These are phyloP conservation scores for Blastobotrys capitulatus DNA, from an alignment of 1,139 yeast genomes.

Conservation along the genomic window DNA sequence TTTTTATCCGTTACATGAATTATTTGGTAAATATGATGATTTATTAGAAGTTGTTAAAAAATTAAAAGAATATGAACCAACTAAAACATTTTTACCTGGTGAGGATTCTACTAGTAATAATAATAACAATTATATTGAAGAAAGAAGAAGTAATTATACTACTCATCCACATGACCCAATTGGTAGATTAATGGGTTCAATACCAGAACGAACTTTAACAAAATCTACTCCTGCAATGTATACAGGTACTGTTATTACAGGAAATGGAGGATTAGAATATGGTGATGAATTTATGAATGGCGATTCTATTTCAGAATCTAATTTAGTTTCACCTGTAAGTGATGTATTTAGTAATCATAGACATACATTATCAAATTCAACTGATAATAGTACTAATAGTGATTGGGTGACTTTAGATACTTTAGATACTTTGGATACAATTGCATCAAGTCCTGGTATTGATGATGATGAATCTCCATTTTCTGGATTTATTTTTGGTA, in stretches of 20 bases:
- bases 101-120: background rate
- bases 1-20: constrained; percentile 20
- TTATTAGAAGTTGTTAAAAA: constrained; percentile 20
- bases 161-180: background rate
- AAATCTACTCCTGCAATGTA: constrained; percentile 17
- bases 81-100: constrained; percentile 14
- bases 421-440: background rate
- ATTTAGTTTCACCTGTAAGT: background rate
- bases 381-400: background rate
- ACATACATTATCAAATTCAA: background rate
- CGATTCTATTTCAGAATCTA: constrained; percentile 2
- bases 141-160: background rate
- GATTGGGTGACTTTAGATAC: background rate
- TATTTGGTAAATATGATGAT: constrained; percentile 23
- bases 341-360: background rate
- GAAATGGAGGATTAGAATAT: background rate
- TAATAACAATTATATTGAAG: background rate
- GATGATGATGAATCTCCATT: background rate
- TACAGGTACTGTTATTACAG: background rate
- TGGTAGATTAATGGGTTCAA: too few relatives aligned
- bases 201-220: constrained; percentile 15
- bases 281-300: background rate
- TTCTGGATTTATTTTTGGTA: background rate
- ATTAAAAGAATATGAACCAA: constrained; percentile 24
- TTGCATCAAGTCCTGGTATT: background rate